Base-by-base conservation (phyloP, 2,329 filamentous ascomycete species). In the Mollisia scopiformis region DNA sequence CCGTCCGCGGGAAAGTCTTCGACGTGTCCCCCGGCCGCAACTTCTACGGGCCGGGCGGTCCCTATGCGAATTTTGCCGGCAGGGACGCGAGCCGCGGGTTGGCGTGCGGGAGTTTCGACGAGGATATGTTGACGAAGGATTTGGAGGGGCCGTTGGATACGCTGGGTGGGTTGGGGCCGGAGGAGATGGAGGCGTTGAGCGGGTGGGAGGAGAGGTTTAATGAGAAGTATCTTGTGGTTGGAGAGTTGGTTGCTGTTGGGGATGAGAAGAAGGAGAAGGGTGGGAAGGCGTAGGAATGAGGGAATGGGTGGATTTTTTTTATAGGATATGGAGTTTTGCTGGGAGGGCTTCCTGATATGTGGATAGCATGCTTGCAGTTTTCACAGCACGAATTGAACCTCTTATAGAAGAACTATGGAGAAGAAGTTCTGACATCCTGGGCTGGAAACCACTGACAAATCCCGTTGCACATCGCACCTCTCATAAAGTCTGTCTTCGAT, bases 151-250 rank as follows among this genome's bases (percentile, higher is more conserved):
- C 92, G 47, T 79, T 97, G 64, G 93, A 97, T 74, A 86, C 82
- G 56, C 80, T 97, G 46, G 82, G 86, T 55, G 91, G 88, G 59
- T 76, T 98, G 62, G 87, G 86, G 6, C 75, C 74, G 1, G 92
- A 94, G 61, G 88, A 96, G 81, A 78, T 90, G 77, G 93, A 96
- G 75, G 91, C 93, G 53, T 79, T 97, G 75, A 82, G 84, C 70
- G 92, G 91, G 1, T 99, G 95, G 95, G 93, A 97, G 80, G 92
- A 96, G 79, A 84, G 93, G 67, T 99, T 99, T 75, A 79, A 84
- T 63, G 91, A 94, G 77, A 98, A 99, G 83, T 99, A 99, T 76
- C 80, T 97, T 25, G 87, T 98, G n/a, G 92, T 99, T 14, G 95
- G 95, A 21, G 90, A 87, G 77, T 77, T 99, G 71, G 90, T 97